A percentile compares a stretch with the other conserved stretches of the same genome.
Evolutionary conservation across 164 flowering plant genomes (phyloP).

Genomic region (Magnolia sinica): DNA sequence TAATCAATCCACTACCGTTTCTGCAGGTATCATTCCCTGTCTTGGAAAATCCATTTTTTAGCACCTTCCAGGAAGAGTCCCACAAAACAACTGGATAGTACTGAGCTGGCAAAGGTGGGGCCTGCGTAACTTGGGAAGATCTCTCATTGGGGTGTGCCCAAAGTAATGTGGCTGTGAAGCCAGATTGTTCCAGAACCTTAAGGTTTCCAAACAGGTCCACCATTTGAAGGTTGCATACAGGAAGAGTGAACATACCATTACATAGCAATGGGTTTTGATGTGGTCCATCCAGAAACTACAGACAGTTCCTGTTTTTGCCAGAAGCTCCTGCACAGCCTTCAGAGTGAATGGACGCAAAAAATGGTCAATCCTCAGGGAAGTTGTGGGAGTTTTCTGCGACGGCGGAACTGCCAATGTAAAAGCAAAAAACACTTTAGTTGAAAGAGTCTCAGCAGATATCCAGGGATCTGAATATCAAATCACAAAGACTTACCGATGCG

Average conservation of each 20-base stretch:
- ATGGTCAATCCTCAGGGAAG: conserved; percentile 77
- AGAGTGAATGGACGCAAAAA: conserved; percentile 93
- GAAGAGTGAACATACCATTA: conserved; percentile 41
- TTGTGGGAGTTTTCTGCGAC: conserved; percentile 63
- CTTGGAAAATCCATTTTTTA: neutral
- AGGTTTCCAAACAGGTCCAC: neutral
- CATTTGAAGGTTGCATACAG: neutral
- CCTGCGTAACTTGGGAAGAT: too few species aligned
- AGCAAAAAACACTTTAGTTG: neutral
- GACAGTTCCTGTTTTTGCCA: conserved; percentile 78
- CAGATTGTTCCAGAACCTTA: neutral
- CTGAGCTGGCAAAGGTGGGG: neutral
- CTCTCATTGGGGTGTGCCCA: neutral
- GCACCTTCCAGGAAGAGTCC: neutral
- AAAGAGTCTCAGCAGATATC: neutral
- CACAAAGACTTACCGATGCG: conserved; percentile 64
- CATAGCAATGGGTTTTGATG: conserved; percentile 98
- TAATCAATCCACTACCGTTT: neutral
- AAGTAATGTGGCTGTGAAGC: neutral
- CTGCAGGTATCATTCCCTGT: neutral
- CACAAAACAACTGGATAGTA: neutral
- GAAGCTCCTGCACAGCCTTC: conserved; percentile 93
- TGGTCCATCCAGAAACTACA: conserved; percentile 96
- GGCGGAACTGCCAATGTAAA: conserved; percentile 65
- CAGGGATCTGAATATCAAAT: neutral